Evolutionary conservation across 495 filamentous ascomycete species (phyloP), one percentile per base, ranked within the genome.

Genomic region (Chaetomium cochliodes): DNA sequence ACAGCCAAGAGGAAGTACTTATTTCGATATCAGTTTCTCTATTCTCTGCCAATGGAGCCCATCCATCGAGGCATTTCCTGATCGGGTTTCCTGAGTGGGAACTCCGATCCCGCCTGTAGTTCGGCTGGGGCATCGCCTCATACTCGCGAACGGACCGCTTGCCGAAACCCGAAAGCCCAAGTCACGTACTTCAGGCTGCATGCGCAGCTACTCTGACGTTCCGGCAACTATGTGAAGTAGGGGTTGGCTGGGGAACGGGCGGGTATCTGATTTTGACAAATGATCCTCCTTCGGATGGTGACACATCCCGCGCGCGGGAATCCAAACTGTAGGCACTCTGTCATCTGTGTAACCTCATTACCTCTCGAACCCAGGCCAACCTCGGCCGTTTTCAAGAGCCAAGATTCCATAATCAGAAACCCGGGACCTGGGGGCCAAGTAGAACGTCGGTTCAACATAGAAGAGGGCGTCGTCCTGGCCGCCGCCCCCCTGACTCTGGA

Each of bases 281-380:
- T 15, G 3, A 18, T 15, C 25, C 25, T 59, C 15, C 25, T 22
- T 9, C 9, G 57, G 23, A 30, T 11, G 18, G 11, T 26, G 23
- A 26, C 23, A 46, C 56, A 58, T 46, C 57, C 57, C 42, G 57
- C 57, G 33, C 37, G 1, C 9, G 16, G 13, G 55, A 44, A 58
- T 15, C 9, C 0, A 16, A 22, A 25, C 3, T 26, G 2, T 37
- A 2, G n/a, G 9, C 37, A 18, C 37, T 25, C 55, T 39, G 55
- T 58, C 55, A 44, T 18, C 16, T 26, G 55, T 58, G 55, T 25
- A 42, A 58, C 55, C 55, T 22, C 16, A 26, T 2, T 12, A 37
- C n/a, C n/a, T n/a, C n/a, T 37, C 1, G 6, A 37, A 37, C n/a
- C 44, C 44, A 47, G 44, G 7, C 41, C 13, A 0, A 2, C 1